Base-by-base conservation (phyloP, 1,284 basidiomycete species). In the Papiliotrema laurentii region DNA sequence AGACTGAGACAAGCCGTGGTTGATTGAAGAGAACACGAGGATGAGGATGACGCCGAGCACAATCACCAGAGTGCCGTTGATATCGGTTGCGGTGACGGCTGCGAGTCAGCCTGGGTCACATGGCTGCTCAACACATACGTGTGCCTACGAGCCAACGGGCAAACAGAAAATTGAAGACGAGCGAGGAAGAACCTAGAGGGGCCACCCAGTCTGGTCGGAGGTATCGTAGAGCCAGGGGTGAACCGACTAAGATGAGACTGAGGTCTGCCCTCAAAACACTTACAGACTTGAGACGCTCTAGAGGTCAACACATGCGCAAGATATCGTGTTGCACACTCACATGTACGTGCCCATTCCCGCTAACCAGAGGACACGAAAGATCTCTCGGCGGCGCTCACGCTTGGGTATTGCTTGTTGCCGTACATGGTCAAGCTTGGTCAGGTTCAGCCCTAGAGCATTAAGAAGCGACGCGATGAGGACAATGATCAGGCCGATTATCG, bases 81-180 rank as follows among this genome's bases (percentile, higher is more conserved):
- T 67, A 49, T 75, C 74, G 11, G 66, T 66, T 14, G 57, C 49
- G 0, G 74, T 73, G 21, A 75, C 69, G 6, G 72, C 71, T 72
- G 50, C 0, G 2, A 19, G 38, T 58, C 28, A 62, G 49, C 45
- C 14, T 9, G n/a, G n/a, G n/a, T n/a, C n/a, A n/a, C n/a, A 28
- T 28, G 21, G 4, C 21, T 14, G 25, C 21, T 7, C 13, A 24
- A 31, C 21, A 64, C 70, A 56, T 42, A 72, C 71, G 72, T 21
- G 72, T 74, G 5, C 73, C 73, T 21, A 75, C 69, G 11, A 75
- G 64, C 65, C 66, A 71, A 38, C 60, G 56, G n/a, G 74, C 74
- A 44, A 75, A 74, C 13, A 74, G 40, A 40, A 75, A 73, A 57
- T 75, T 75, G 69, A 75, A 74, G 19, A 75, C 64, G 22, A 75